phyloP scores from a whole-genome alignment of 2,329 filamentous ascomycete species.

The Falciphora oryzae region DNA sequence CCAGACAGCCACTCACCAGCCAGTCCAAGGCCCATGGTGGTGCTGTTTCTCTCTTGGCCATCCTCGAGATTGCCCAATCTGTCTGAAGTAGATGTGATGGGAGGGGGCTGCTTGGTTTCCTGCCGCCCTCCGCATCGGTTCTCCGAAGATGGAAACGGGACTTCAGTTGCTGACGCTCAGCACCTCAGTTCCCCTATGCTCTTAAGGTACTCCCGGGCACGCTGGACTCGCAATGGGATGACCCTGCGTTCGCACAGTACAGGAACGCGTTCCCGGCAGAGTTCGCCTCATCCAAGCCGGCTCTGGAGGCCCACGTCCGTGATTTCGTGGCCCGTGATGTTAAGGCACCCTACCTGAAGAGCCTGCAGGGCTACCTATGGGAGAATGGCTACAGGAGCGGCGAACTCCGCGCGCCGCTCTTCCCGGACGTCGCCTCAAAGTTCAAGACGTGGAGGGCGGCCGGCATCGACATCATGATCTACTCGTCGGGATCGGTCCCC shows the following conservation, averaged over 20 bases:
- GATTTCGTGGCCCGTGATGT: conserved; percentile 67
- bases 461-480: conserved; percentile 63
- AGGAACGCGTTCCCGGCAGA: conserved; percentile 65
- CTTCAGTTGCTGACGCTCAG: neutral
- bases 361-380: conserved; percentile 76
- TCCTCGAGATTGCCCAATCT: neutral
- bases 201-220: conserved; percentile 59
- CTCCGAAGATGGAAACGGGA: neutral
- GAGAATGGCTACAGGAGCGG: conserved; percentile 65
- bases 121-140: neutral
- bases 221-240: conserved; percentile 62
- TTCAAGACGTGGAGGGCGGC: conserved; percentile 52
- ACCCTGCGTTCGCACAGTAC: conserved; percentile 58
- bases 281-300: conserved; percentile 50
- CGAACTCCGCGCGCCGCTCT: conserved; percentile 65
- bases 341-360: conserved; percentile 73
- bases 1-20: neutral
- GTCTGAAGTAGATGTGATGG: neutral
- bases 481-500: conserved; percentile 73
- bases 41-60: neutral
- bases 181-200: conserved; percentile 67
- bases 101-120: neutral
- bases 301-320: conserved; percentile 60
- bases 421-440: conserved; percentile 64
- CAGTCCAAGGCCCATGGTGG: neutral